Base-by-base conservation (phyloP, 305 asterid species). In the Fraxinus paxiana region DNA sequence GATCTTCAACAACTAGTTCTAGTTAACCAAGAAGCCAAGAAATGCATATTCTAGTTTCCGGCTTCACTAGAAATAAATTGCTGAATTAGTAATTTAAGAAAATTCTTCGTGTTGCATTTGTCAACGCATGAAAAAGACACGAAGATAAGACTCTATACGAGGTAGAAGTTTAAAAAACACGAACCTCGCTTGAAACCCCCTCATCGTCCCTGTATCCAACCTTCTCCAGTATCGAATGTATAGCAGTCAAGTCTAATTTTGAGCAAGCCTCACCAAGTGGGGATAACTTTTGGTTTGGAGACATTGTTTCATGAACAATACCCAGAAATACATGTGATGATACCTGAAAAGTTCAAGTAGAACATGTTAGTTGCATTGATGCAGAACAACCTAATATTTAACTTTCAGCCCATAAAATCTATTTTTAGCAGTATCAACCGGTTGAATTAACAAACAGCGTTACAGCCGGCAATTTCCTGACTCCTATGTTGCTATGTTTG, bases 201-300 rank as follows among this genome's bases (percentile, higher is more conserved):
- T 87, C 89, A 6, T 88, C 89, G 76, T 88, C 92, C 77, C 79
- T 87, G 87, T 88, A 88, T 67, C 91, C 91, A 76, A 74, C 80
- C 5, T 84, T 88, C 82, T 88, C 89, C 74, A 88, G 51, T 75
- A 88, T 83, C 18, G 84, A 83, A 41, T 88, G 92, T 26, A 88
- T 88, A 77, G 88, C 87, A 69, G 87, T 81, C 48, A 87, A 80
- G 82, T 89, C 87, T 26, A 82, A 79, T 65, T 85, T 87, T 3
- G 88, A 77, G 84, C 90, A 89, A 83, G 92, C 92, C 78, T 89
- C 88, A 2, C 85, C 92, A 63, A 89, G 87, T n/a, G 92, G 92
- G 22, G 90, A 80, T 80, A 86, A 77, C 43, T 80, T 85, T 65
- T 77, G 75, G 4, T 77, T 18, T 0, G 83, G 75, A 74, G 88